Conservation (phyloP, 306 rosid species). For the Quercus rubra region DNA sequence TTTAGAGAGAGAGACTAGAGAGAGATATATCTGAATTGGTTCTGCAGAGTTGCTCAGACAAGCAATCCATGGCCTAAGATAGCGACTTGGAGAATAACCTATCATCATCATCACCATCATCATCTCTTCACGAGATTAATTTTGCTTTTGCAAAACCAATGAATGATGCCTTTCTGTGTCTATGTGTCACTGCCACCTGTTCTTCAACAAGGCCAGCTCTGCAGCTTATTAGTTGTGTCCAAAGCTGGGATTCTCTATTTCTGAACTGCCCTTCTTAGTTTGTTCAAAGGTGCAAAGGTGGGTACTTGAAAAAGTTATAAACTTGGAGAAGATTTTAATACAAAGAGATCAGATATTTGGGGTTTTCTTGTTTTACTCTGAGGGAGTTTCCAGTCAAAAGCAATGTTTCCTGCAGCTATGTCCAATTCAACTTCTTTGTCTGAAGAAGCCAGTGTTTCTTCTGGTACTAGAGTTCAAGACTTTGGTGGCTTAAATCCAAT, state of each 20-base stretch:
- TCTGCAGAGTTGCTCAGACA: slow-evolving; percentile 51
- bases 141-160: slow-evolving; percentile 28
- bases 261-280: slow-evolving; percentile 21
- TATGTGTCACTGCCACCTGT: slow-evolving; percentile 31
- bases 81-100: slow-evolving; percentile 63
- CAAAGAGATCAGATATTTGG: slow-evolving; percentile 26
- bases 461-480: slow-evolving; percentile 53
- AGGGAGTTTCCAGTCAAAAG: slow-evolving; percentile 57
- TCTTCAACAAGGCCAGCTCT: slow-evolving; percentile 23
- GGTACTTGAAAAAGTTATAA: not conserved
- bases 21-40: slow-evolving; percentile 29
- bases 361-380: slow-evolving; percentile 28
- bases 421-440: slow-evolving; percentile 77
- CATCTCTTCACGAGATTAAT: slow-evolving; percentile 44
- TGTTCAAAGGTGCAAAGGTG: slow-evolving; percentile 25
- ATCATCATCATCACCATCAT: slow-evolving; percentile 38
- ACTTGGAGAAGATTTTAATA: slow-evolving; percentile 18
- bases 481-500: slow-evolving; percentile 42
- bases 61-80: slow-evolving; percentile 57
- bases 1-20: slow-evolving; percentile 12
- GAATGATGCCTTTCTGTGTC: slow-evolving; percentile 46
- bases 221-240: slow-evolving; percentile 23
- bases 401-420: slow-evolving; percentile 63
- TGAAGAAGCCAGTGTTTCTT: slow-evolving; percentile 62
- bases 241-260: slow-evolving; percentile 26